Base-by-base conservation (phyloP, 495 filamentous ascomycete genomes). In the Aspergillus heteromorphus region DNA sequence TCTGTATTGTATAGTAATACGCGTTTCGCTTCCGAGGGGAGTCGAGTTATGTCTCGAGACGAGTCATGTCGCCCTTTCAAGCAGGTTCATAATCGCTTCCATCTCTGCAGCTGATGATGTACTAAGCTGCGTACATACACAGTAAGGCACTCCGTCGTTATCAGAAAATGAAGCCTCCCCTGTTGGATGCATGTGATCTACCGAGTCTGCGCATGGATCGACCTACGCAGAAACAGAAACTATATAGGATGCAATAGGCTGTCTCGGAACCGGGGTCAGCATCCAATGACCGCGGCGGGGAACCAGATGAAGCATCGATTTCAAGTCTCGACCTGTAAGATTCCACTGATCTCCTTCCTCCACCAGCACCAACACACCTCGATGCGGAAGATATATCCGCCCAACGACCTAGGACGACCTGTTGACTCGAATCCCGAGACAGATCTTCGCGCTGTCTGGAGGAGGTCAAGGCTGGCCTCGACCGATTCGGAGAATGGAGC, bases 301-400 rank as follows among this genome's bases (percentile, higher is more conserved):
- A 13, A 38, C 34, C n/a, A 38, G 34, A 13, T 38, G 34, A 14
- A 38, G 34, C 34, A 23, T 23, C 42, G 18, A 45, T 20, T 45
- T 3, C 11, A 23, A n/a, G 17, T 18, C 45, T 14, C 45, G 25
- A 30, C 25, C 45, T 48, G 45, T 31, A 16, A 34, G n/a, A 34
- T 48, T 23, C 27, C 4, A 30, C 6, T 31, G 48, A 50, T 14
- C n/a, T 13, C 11, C 34, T 38, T 14, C 34, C 34, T 13, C 34
- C 34, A n/a, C 11, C n/a, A 13, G 5, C 13, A 14, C 34, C 5
- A n/a, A 4, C 34, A 38, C 13, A 36, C 40, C 40, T 40, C 20
- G n/a, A 27, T 49, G 36, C 47, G 54, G 54, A 47, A 45, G 48
- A 17, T 40, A 40, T 47, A 40, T 47, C 54, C 54, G 54, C 50